A percentile compares a stretch with the other conserved stretches of the same genome.
Evolutionary conservation across 1,284 basidiomycete genomes (phyloP).

Genomic region (Marasmius sp.): DNA sequence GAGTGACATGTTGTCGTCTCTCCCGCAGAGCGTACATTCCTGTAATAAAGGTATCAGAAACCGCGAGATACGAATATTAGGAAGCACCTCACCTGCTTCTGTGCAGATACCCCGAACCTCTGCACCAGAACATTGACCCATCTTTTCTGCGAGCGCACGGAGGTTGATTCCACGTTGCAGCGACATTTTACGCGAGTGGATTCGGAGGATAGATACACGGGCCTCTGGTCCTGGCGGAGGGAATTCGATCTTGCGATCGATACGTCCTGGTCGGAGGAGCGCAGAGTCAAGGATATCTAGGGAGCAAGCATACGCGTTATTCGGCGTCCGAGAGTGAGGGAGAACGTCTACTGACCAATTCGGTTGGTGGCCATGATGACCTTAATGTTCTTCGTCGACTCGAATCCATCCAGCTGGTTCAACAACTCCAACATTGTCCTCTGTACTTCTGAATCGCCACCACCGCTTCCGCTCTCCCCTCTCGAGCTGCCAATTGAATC

Average conservation of each 20-base stretch:
- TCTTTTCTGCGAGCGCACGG: conserved; percentile 93
- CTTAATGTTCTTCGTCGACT: conserved; percentile 98
- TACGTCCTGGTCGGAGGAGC: conserved; percentile 92
- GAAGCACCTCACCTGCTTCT: conserved; percentile 76
- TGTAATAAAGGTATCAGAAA: conserved; percentile 21
- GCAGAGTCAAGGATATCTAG: conserved; percentile 95
- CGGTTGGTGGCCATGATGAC: conserved; percentile 99
- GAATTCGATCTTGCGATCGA: conserved; percentile 99
- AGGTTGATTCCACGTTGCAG: conserved; percentile 97
- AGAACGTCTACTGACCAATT: conserved; percentile 60
- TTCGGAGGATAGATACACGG: conserved; percentile 93
- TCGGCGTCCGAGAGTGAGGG: not conserved
- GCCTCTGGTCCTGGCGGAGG: conserved; percentile 98
- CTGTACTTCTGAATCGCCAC: conserved; percentile 96
- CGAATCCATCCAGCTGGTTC: conserved; percentile 98
- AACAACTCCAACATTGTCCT: conserved; percentile 96
- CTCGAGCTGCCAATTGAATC: conserved; percentile 96
- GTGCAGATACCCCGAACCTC: conserved; percentile 99
- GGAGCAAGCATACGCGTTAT: not conserved
- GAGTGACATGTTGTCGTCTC: conserved; percentile 93
- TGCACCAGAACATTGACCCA: conserved; percentile 98
- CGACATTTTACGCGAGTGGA: conserved; percentile 99
- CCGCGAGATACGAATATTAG: not conserved
- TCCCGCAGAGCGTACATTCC: conserved; percentile 98
- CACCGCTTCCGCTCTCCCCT: conserved; percentile 86